Evolutionary conservation across 2,329 filamentous ascomycete species (phyloP).

Genomic region (Metarhizium humberi): DNA sequence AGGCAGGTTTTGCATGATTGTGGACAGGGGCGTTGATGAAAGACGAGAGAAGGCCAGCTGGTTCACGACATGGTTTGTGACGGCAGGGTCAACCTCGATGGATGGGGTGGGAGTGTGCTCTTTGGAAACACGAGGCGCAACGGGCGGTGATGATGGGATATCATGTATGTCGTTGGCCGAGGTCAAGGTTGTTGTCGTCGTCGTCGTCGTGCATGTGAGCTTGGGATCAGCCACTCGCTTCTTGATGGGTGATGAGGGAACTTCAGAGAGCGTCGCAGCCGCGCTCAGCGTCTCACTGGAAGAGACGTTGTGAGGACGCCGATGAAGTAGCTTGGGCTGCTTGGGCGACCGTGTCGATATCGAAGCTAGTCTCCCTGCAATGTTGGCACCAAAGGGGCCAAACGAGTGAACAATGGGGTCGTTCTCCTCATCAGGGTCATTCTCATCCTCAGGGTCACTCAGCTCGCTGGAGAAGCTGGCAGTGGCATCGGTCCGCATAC

Average conservation of each 20-base stretch:
- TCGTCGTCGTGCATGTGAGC: constrained; percentile 5
- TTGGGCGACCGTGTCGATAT: constrained; percentile 63
- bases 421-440: constrained; percentile 81
- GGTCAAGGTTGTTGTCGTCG: not conserved
- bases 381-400: constrained; percentile 77
- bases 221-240: constrained; percentile 2
- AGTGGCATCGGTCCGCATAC: constrained; percentile 38
- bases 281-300: constrained; percentile 14
- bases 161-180: not conserved
- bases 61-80: constrained; percentile 85
- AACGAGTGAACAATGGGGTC: constrained; percentile 90
- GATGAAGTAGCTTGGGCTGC: constrained; percentile 17
- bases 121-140: constrained; percentile 9
- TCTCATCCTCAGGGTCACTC: constrained; percentile 51
- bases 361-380: constrained; percentile 72
- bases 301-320: constrained; percentile 13
- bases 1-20: constrained; percentile 81
- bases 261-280: constrained; percentile 9
- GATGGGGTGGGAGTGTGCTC: constrained; percentile 12
- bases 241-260: constrained; percentile 15
- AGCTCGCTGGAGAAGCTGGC: constrained; percentile 49
- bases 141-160: constrained; percentile 15
- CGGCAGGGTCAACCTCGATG: constrained; percentile 28
- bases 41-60: constrained; percentile 92
- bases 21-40: constrained; percentile 82